A percentile compares a stretch with the other conserved stretches of the same genome.
Conservation (phyloP, 2,329 filamentous ascomycete species). For the Pseudogymnoascus sp. region DNA sequence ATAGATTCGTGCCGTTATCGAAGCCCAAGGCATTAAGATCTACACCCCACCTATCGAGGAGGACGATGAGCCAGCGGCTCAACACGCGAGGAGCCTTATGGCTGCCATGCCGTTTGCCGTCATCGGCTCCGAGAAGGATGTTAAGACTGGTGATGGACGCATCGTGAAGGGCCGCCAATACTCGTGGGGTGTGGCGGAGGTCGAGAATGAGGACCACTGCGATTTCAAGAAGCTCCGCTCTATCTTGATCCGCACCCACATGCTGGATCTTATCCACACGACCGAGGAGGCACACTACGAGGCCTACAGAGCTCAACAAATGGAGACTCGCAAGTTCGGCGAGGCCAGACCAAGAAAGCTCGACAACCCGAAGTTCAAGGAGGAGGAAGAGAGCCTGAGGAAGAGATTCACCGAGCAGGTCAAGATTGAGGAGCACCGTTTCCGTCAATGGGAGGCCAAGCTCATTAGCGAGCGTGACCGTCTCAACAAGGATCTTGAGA, state of each 20-base stretch:
- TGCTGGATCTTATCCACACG: slow-evolving; percentile 99
- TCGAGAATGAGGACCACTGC: slow-evolving; percentile 99
- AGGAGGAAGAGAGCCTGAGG: slow-evolving; percentile 95
- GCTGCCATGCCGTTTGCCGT: slow-evolving; percentile 97
- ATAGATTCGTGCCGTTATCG: slow-evolving; percentile 88
- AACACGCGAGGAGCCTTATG: slow-evolving; percentile 91
- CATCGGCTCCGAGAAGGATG: slow-evolving; percentile 98
- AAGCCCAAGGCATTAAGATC: slow-evolving; percentile 99
- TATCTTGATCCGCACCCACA: slow-evolving; percentile 97
- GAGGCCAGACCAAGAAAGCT: slow-evolving; percentile 95
- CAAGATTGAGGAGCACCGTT: slow-evolving; percentile 99
- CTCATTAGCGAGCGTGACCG: slow-evolving; percentile 97
- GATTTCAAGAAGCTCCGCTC: slow-evolving; percentile 99
- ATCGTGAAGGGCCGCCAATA: slow-evolving; percentile 99
- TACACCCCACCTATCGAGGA: slow-evolving; percentile 97
- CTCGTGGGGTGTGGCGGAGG: slow-evolving; percentile 97
- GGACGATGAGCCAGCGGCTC: slow-evolving; percentile 91
- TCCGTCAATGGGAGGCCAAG: slow-evolving; percentile 99
- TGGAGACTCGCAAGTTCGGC: slow-evolving; percentile 99
- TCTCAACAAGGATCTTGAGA: slow-evolving; percentile 98
- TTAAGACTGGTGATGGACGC: slow-evolving; percentile 90
- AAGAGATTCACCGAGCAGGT: slow-evolving; percentile 99
- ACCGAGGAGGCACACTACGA: slow-evolving; percentile 99
- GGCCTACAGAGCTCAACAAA: slow-evolving; percentile 96
- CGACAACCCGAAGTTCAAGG: slow-evolving; percentile 99